Percentiles rank a stretch among this genome's conserved stretches.
phyloP scores from a whole-genome alignment of 2,329 filamentous ascomycete genomes.

The Tolypocladium inflatum region DNA sequence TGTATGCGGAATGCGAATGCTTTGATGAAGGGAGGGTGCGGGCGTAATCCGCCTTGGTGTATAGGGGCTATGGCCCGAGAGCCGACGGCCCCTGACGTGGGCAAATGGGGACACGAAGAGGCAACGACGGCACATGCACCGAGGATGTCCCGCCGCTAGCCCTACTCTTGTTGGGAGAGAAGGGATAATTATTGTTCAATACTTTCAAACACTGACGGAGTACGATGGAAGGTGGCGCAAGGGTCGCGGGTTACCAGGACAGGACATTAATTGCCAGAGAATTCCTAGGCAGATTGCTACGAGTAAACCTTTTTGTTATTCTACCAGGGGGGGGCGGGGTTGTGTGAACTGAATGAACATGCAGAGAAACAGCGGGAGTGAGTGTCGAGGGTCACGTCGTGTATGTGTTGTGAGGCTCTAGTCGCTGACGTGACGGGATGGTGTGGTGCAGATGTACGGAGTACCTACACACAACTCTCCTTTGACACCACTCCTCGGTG shows the following conservation, averaged over 20 bases:
- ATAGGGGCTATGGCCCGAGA: background rate
- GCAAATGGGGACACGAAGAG: background rate
- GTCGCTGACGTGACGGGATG: background rate
- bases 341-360: background rate
- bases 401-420: background rate
- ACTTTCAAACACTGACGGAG: background rate
- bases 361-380: background rate
- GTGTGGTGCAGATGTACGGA: no score
- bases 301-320: conserved; percentile 5
- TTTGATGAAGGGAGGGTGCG: background rate
- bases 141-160: background rate
- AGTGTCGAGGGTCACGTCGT: background rate
- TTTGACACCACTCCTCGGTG: background rate
- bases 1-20: background rate
- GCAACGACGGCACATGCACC: background rate
- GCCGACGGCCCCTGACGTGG: background rate
- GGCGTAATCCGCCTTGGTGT: background rate
- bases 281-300: conserved; percentile 10
- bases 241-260: background rate
- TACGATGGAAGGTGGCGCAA: conserved; percentile 6
- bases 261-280: conserved; percentile 1
- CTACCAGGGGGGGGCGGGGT: background rate
- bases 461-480: background rate
- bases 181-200: background rate
- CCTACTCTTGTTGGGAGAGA: background rate